Evolutionary conservation across 2,329 filamentous ascomycete species (phyloP), one percentile per base, ranked within the genome.

Genomic region (Botrytis porri): DNA sequence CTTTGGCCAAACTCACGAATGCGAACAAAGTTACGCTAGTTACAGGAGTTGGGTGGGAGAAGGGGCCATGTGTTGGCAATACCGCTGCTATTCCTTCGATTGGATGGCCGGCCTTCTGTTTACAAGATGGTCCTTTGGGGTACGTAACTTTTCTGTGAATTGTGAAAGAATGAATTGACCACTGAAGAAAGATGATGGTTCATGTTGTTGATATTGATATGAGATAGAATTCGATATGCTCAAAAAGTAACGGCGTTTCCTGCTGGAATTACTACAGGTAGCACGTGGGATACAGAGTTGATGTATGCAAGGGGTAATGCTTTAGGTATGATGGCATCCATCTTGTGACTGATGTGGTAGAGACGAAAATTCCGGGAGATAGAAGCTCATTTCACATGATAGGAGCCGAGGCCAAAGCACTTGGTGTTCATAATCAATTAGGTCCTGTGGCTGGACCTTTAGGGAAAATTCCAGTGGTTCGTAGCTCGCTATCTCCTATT

Each of bases 51-150:
- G 93, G 93, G 35, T 95, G 92, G 92, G 84, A 86, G 77, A 92
- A 92, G 83, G 90, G 89, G 0, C 86, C 89, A 74, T 93, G 91
- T 78, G 89, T 91, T 12, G 89, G 89, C 59, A 90, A 90, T 79
- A 90, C 88, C 25, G 83, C 84, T 9, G 83, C 88, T 41, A 85
- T 88, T 35, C 80, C 82, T 32, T 82, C 84, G n/a, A 88, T 90
- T 77, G 85, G 86, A 73, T 95, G 94, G 78, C 93, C 93, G 0
- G 86, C 88, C 65, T 84, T 95, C 45, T 96, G 93, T 81, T 84
- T 96, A 41, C 93, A 96, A 79, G 93, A 97, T 79, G 92, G 93
- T 0, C 93, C 94, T 0, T 83, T 95, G 4, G 93, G 93, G 78
- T 78, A 66, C 57, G 77, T 77, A 18, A 39, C n/a, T 54, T 43